These are phyloP conservation scores for Zygotorulaspora danielsina DNA, from an alignment of 805 yeast genomes.

Conservation along the genomic window DNA sequence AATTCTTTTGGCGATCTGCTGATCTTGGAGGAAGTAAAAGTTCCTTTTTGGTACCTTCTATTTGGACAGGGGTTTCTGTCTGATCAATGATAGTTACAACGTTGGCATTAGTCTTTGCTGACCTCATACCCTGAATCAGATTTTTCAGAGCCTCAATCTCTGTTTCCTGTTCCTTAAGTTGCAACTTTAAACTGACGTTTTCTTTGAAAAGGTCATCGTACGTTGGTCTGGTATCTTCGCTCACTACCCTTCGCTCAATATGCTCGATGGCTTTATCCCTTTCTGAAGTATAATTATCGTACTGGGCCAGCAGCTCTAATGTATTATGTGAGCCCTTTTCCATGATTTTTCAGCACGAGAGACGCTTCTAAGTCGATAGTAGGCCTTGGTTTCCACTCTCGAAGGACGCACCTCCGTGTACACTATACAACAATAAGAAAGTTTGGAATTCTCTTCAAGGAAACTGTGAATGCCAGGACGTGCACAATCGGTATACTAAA, in stretches of 20 bases:
- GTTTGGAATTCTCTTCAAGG: neutral
- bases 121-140: constrained; percentile 15
- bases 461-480: no score
- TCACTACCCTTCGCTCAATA: constrained; percentile 22
- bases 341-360: neutral
- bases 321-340: constrained; percentile 15
- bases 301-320: constrained; percentile 29
- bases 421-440: neutral
- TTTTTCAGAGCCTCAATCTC: constrained; percentile 24
- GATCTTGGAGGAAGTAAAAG: constrained; percentile 40
- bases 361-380: neutral
- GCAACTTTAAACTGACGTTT: constrained; percentile 27
- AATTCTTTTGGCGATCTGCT: constrained; percentile 33
- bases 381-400: neutral
- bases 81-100: constrained; percentile 7
- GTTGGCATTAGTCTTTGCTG: constrained; percentile 11
- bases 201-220: constrained; percentile 34
- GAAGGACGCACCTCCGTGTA: neutral
- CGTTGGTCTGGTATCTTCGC: constrained; percentile 18
- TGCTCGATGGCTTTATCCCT: constrained; percentile 29
- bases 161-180: constrained; percentile 25
- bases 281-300: constrained; percentile 29
- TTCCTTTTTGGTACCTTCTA: constrained; percentile 8
- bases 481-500: no score
- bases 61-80: neutral